Conservation (phyloP, 2,329 filamentous ascomycete genomes). For the Rutstroemia sp. region DNA sequence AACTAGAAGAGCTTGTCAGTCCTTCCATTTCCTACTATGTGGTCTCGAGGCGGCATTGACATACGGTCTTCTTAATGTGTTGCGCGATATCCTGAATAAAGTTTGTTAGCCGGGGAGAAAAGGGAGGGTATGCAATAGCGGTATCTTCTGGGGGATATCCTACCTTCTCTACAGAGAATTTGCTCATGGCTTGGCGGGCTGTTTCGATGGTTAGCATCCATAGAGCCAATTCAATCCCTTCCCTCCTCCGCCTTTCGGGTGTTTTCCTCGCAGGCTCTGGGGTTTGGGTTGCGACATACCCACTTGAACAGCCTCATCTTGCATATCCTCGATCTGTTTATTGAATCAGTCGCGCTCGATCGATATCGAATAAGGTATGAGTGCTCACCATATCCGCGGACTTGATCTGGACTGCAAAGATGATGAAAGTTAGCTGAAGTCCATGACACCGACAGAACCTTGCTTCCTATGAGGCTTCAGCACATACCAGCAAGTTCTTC, state of each 20-base stretch:
- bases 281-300: conserved; percentile 51
- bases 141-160: conserved; percentile 9
- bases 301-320: conserved; percentile 89
- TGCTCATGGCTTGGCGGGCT: conserved; percentile 67
- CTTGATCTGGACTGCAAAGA: conserved; percentile 76
- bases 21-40: neutral
- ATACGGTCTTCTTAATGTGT: conserved; percentile 87
- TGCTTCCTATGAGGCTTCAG: neutral
- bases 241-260: neutral
- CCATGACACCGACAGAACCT: neutral
- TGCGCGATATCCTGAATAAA: conserved; percentile 78
- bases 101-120: conserved; percentile 12
- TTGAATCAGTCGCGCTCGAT: conserved; percentile 14
- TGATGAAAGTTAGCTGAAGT: conserved; percentile 11
- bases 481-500: conserved; percentile 12
- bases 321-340: conserved; percentile 87
- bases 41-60: conserved; percentile 18
- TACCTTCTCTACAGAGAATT: conserved; percentile 67
- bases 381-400: conserved; percentile 88
- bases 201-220: conserved; percentile 23
- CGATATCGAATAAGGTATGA: neutral
- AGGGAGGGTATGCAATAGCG: neutral
- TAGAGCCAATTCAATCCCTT: neutral
- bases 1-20: conserved; percentile 54
- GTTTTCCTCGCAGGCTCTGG: too few relatives aligned